phyloP scores from a whole-genome alignment of 2,329 filamentous ascomycete species.

The Elsinoe fawcettii region DNA sequence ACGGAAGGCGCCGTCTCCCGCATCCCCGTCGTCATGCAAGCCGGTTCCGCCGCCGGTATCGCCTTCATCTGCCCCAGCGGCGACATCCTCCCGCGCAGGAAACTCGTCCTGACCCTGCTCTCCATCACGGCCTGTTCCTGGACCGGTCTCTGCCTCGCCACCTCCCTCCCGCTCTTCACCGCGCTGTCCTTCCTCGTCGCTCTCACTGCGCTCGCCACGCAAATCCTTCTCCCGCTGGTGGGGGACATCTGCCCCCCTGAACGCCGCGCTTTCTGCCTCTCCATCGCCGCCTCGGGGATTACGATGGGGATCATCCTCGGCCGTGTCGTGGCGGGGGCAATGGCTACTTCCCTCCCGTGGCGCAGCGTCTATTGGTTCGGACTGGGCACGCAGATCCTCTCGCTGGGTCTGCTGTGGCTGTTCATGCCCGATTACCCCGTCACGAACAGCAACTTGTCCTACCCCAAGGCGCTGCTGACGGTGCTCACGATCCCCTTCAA shows the following conservation, averaged over 20 bases:
- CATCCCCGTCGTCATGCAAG: conserved; percentile 70
- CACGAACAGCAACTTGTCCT: conserved; percentile 59
- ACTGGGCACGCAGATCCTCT: conserved; percentile 60
- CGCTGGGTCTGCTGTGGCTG: conserved; percentile 57
- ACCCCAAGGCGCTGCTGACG: conserved; percentile 56
- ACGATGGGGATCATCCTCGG: conserved; percentile 69
- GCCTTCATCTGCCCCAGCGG: conserved; percentile 69
- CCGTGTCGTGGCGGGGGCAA: conserved; percentile 64
- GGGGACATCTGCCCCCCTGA: conserved; percentile 66
- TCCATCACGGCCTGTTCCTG: conserved; percentile 59
- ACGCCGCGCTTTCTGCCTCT: conserved; percentile 60
- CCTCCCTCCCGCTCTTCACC: conserved; percentile 56
- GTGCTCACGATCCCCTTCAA: conserved; percentile 57
- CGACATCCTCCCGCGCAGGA: conserved; percentile 58
- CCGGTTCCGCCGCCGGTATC: conserved; percentile 67
- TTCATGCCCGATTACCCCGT: conserved; percentile 76
- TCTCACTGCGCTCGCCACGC: conserved; percentile 67
- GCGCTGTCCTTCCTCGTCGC: conserved; percentile 66
- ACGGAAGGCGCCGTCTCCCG: conserved; percentile 58
- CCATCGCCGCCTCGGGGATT: conserved; percentile 66
- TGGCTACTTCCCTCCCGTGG: conserved; percentile 68
- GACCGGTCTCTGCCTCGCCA: conserved; percentile 65
- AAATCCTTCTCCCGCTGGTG: conserved; percentile 67
- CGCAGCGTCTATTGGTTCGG: conserved; percentile 72
- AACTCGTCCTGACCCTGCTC: conserved; percentile 57